Base-by-base conservation (phyloP, 1,284 basidiomycete genomes). In the Somion occarium region DNA sequence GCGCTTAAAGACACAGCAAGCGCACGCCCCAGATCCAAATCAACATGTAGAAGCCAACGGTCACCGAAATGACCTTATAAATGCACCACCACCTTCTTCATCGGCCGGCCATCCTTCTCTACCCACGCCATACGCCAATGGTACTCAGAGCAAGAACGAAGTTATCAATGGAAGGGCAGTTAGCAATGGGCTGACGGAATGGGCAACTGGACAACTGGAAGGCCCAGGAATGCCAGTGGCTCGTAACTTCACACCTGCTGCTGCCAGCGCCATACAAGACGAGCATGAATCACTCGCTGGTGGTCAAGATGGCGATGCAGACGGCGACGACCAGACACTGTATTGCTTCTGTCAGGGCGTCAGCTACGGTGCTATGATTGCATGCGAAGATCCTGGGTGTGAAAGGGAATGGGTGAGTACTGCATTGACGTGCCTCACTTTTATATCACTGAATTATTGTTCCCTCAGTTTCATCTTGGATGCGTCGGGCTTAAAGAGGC, bases 311-410 rank as follows among this genome's bases (percentile, higher is more conserved):
- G 62, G 61, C 13, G 72, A 79, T 19, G 78, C 71, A 11, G 70
- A 77, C 20, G 81, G 72, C 13, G 81, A 80, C 47, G 85, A 91
- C 57, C 78, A 80, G 52, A 82, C 76, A 59, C 77, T 80, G 19
- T 99, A 98, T 69, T 99, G 95, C 69, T 82, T 88, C 72, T 98
- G 95, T 67, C 79, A 91, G 56, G 79, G 87, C 22, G 78, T 87
- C 51, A 93, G 91, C 64, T 95, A 88, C 62, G 94, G 95, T 25
- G 91, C 96, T 70, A 99, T 99, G 96, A 94, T 99, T 61, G 96
- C 85, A 2, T 99, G 96, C 67, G 96, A 99, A 69, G 89, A 88
- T 60, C 74, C 78, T n/a, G 80, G 81, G 44, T 98, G 96, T 70
- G 84, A 88, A 63, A 76, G 79, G 51, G 95, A 98, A 86, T 98